Conservation (phyloP, 345 rosid genomes). For the Psidium friedrichsthalianum region DNA sequence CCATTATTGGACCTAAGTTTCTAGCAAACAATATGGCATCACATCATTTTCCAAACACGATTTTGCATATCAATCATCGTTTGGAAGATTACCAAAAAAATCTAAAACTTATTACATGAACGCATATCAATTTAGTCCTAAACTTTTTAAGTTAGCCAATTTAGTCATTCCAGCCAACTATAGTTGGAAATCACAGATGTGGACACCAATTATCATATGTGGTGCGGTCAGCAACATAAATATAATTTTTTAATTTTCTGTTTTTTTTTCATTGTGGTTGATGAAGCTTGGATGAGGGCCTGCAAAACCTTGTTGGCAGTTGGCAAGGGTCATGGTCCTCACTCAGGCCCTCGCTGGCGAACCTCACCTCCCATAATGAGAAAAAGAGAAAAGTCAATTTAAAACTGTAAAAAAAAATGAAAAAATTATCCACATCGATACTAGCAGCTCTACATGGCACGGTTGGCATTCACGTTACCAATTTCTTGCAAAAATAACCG, state of each 20-base stretch:
- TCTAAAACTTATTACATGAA: too few species aligned
- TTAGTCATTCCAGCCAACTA: too few species aligned
- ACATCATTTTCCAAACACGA: too few species aligned
- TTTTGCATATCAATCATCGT: too few species aligned
- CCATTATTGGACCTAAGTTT: too few species aligned
- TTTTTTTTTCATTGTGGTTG: background rate
- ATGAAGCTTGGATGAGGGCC: background rate
- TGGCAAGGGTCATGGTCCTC: background rate
- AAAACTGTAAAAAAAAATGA: background rate
- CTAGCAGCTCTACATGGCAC: fast-evolving
- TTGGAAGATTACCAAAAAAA: too few species aligned
- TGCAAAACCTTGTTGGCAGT: fast-evolving
- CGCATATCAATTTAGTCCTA: too few species aligned
- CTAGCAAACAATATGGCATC: too few species aligned
- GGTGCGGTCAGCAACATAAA: too few species aligned
- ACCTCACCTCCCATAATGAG: background rate
- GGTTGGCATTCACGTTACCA: background rate
- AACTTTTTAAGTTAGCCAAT: too few species aligned
- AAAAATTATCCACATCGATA: background rate
- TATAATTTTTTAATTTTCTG: background rate
- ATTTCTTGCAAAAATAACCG: background rate
- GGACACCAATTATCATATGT: fast-evolving
- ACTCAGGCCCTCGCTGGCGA: background rate
- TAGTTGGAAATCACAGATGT: background rate
- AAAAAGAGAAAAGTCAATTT: background rate